Evolutionary conservation across 2,329 filamentous ascomycete genomes (phyloP).

Genomic region (Nigrograna mackinnonii): DNA sequence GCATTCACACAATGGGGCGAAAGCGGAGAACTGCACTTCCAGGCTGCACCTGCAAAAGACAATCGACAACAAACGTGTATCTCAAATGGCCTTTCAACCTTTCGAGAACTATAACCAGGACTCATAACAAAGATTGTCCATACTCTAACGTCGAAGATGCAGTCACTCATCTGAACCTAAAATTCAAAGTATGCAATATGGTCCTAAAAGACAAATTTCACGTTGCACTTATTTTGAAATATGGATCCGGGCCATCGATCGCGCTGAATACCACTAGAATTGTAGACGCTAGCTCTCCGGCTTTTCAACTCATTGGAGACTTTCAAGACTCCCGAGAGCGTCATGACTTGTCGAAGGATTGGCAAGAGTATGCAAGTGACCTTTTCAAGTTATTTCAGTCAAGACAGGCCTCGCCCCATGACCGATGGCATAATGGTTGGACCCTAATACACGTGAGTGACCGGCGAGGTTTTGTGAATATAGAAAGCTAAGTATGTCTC

Average conservation of each 20-base stretch:
- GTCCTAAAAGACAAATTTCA: not conserved
- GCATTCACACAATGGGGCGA: too few species aligned
- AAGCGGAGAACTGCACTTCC: too few species aligned
- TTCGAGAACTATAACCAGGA: not conserved
- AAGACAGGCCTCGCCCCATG: slow-evolving; percentile 2
- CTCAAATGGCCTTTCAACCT: not conserved
- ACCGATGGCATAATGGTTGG: not conserved
- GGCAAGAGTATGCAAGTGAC: not conserved
- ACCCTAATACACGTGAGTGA: not conserved
- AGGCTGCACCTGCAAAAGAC: not conserved
- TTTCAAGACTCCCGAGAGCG: not conserved
- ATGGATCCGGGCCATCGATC: not conserved
- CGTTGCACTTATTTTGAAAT: not conserved
- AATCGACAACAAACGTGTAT: not conserved
- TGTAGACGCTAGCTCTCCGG: not conserved
- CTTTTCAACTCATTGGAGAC: not conserved
- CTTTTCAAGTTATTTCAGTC: not conserved
- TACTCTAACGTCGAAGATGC: not conserved
- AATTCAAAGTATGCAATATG: not conserved
- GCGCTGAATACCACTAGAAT: not conserved
- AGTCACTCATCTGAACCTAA: not conserved
- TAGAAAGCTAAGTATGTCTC: not conserved
- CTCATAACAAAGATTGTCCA: not conserved
- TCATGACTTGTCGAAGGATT: not conserved
- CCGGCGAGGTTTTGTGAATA: not conserved